Evolutionary conservation across 352 stramenopile genomes (phyloP).

Genomic region (Phytophthora pistaciae): DNA sequence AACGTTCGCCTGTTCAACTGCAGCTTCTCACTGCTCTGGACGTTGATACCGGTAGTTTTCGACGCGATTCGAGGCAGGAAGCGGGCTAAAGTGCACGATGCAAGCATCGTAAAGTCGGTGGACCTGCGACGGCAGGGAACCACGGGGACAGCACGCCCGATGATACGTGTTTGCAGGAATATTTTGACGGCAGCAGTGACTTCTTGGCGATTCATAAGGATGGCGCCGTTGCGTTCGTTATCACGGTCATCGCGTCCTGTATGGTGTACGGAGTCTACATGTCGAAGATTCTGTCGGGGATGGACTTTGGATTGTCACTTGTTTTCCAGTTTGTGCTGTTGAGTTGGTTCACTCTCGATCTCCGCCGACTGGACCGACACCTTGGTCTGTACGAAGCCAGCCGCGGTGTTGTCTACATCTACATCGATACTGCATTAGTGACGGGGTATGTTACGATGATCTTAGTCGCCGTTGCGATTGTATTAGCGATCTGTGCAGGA

Average conservation of each 20-base stretch:
- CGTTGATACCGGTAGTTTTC: neutral
- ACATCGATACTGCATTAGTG: slow-evolving; percentile 4
- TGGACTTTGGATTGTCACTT: slow-evolving; percentile 1
- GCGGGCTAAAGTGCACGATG: neutral
- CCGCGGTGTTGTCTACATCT: slow-evolving; percentile 6
- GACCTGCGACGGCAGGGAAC: neutral
- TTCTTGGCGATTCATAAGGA: slow-evolving; percentile 2
- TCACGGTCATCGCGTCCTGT: neutral
- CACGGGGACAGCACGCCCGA: neutral
- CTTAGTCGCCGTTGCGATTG: neutral
- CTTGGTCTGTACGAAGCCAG: neutral
- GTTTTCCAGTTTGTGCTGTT: neutral
- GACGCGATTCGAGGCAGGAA: neutral
- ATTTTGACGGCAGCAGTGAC: neutral
- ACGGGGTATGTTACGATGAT: slow-evolving; percentile 1
- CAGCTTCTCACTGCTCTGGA: neutral
- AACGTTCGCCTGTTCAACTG: neutral
- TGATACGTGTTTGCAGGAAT: neutral
- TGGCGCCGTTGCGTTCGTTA: neutral
- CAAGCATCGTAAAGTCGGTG: neutral
- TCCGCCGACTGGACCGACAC: slow-evolving; percentile 1
- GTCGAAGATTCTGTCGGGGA: neutral
- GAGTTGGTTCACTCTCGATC: neutral
- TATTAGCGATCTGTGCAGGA: neutral
- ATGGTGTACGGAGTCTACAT: neutral